These are phyloP conservation scores for Rhodamnia rubescens DNA, from an alignment of 345 rosid species.

Conservation along the genomic window DNA sequence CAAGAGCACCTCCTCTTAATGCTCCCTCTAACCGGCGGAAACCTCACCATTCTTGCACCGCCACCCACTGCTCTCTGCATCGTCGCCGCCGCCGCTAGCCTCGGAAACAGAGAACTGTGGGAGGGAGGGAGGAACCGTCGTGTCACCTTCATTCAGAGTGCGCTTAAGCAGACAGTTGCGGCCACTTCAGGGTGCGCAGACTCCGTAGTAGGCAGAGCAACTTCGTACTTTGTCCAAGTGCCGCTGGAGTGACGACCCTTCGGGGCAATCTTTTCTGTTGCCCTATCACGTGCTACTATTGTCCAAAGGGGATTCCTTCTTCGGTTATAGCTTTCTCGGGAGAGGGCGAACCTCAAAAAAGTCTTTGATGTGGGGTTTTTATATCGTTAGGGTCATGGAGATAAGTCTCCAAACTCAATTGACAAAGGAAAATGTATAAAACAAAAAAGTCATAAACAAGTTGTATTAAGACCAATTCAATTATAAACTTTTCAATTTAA, in stretches of 20 bases:
- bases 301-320: neutral
- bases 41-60: neutral
- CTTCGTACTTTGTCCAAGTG: neutral
- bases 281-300: neutral
- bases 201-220: neutral
- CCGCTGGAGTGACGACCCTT: neutral
- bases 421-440: too few relatives aligned
- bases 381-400: neutral
- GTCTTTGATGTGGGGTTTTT: neutral
- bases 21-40: slow-evolving; percentile 24
- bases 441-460: too few relatives aligned
- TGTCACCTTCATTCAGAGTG: slow-evolving; percentile 8
- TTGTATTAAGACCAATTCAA: too few relatives aligned
- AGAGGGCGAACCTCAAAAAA: neutral
- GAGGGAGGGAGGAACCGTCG: slow-evolving; percentile 23
- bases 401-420: neutral
- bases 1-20: slow-evolving; percentile 21
- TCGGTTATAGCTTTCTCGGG: neutral
- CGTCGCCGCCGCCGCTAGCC: neutral
- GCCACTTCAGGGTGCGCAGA: neutral
- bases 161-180: neutral
- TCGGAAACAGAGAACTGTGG: neutral
- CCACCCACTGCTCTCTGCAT: neutral
- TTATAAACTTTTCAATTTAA: too few relatives aligned
- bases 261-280: neutral